Evolutionary conservation across 2,329 filamentous ascomycete genomes (phyloP).

Genomic region (Boeremia lycopersici): DNA sequence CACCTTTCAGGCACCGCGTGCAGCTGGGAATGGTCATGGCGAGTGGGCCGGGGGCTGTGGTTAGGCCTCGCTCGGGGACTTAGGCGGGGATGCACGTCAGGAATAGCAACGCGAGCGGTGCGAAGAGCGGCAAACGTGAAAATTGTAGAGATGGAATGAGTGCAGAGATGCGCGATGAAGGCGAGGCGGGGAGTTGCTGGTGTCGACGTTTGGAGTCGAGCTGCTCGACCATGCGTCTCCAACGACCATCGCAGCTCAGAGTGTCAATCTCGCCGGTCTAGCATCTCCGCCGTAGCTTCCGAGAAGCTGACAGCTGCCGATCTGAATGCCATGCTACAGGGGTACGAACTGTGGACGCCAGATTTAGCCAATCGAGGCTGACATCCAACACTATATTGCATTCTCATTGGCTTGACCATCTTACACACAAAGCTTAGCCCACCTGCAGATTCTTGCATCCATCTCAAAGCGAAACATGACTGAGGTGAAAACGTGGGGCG

Average conservation of each 20-base stretch:
- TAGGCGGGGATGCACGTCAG: constrained; percentile 8
- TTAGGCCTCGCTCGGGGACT: constrained; percentile 16
- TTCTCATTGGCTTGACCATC: constrained; percentile 5
- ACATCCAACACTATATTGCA: not conserved
- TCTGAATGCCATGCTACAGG: not conserved
- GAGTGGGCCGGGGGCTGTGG: constrained; percentile 4
- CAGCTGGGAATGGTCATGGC: constrained; percentile 1
- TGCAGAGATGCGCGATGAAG: not conserved
- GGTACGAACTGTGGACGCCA: constrained; percentile 11
- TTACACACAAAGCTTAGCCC: constrained; percentile 8
- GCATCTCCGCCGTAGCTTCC: constrained; percentile 1
- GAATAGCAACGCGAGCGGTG: constrained; percentile 12
- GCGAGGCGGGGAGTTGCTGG: not conserved
- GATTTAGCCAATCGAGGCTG: constrained; percentile 12
- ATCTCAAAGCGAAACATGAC: not conserved
- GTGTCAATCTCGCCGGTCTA: too few relatives aligned
- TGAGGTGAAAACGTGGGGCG: constrained; percentile 6
- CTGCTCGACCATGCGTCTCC: not conserved
- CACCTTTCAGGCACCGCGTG: constrained; percentile 6
- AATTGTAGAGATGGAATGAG: not conserved
- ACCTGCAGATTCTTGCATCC: constrained; percentile 1
- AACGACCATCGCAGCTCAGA: not conserved
- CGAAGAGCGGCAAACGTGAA: not conserved
- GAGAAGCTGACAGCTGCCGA: not conserved
- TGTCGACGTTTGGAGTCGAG: not conserved